A percentile compares a stretch with the other conserved stretches of the same genome.
Conservation (phyloP, 495 filamentous ascomycete species). For the Penicillium simplicissimum region DNA sequence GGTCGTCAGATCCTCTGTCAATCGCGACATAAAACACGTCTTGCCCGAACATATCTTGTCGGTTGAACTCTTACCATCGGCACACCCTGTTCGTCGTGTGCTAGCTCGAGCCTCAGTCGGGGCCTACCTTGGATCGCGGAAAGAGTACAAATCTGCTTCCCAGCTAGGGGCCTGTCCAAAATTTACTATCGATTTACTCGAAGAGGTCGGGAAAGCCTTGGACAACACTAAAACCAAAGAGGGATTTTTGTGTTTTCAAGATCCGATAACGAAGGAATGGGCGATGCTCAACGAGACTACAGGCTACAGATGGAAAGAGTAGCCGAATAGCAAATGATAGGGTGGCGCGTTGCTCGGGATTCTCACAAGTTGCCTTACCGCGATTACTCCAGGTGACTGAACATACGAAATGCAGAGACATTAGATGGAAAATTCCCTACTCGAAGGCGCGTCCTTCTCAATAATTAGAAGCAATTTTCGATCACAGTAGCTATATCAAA, state of each 20-base stretch:
- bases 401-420: too few species aligned
- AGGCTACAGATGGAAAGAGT: background rate
- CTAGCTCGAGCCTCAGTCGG: background rate
- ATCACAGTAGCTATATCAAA: too few species aligned
- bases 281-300: background rate
- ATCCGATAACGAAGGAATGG: background rate
- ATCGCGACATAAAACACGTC: too few species aligned
- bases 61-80: background rate
- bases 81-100: background rate
- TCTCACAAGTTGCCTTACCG: too few species aligned
- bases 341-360: background rate
- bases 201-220: background rate
- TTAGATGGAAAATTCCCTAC: too few species aligned
- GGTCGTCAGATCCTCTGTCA: background rate
- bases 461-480: too few species aligned
- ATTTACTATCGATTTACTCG: background rate
- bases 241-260: background rate
- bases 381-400: too few species aligned
- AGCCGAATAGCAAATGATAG: background rate
- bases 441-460: too few species aligned
- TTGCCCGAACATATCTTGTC: background rate
- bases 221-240: background rate
- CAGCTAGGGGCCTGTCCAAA: background rate
- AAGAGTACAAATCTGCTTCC: background rate
- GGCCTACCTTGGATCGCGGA: background rate